A percentile compares a stretch with the other conserved stretches of the same genome.
phyloP scores from a whole-genome alignment of 352 stramenopile genomes.

The Phytophthora meadii region DNA sequence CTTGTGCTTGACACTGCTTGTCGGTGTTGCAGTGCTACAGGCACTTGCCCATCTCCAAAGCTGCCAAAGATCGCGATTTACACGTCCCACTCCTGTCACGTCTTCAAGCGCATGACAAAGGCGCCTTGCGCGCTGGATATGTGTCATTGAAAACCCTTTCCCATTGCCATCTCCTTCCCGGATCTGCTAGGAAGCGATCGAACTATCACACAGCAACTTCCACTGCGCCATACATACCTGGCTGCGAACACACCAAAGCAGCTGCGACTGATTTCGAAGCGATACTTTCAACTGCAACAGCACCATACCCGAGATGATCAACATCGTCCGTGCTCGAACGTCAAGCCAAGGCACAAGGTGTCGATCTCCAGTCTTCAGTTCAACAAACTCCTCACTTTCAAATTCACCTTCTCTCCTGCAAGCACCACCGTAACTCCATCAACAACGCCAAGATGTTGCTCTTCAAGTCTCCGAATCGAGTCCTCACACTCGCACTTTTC shows the following conservation, averaged over 20 bases:
- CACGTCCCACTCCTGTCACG: conserved; percentile 2
- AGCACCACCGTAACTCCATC: neutral
- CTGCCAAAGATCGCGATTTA: neutral
- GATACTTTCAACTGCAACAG: neutral
- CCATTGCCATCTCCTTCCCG: conserved; percentile 1
- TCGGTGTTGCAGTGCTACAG: neutral
- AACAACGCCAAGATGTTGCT: conserved; percentile 2
- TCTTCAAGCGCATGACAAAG: neutral
- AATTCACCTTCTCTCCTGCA: conserved; percentile 10
- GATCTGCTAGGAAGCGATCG: neutral
- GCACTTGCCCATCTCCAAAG: neutral
- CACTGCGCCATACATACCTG: neutral
- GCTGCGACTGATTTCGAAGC: neutral
- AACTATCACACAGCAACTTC: neutral
- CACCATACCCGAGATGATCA: neutral
- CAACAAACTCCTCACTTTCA: conserved; percentile 29
- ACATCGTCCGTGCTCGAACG: too few relatives aligned
- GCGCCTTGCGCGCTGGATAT: neutral
- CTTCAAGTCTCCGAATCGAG: conserved; percentile 11
- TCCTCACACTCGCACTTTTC: conserved; percentile 5
- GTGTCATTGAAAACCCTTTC: neutral
- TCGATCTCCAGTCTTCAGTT: neutral
- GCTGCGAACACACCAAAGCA: neutral
- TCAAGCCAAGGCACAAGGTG: neutral
- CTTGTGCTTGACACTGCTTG: neutral